A percentile compares a stretch with the other conserved stretches of the same genome.
phyloP scores from a whole-genome alignment of 768 basidiomycete species.

The Leccinum variicolor region DNA sequence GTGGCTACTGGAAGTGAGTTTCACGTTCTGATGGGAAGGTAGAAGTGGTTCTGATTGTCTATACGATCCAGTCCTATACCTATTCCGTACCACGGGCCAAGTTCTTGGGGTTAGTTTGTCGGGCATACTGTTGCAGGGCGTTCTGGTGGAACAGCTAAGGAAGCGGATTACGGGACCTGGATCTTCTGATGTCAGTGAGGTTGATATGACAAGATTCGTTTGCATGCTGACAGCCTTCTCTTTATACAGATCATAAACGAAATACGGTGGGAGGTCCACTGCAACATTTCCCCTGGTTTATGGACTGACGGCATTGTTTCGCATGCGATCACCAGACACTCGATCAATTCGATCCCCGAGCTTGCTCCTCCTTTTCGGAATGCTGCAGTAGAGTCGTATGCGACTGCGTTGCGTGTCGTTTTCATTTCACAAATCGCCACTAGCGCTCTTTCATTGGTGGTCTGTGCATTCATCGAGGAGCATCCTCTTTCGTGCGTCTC shows the following conservation, averaged over 20 bases:
- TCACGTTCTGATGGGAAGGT: conserved; percentile 3
- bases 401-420: conserved; percentile 72
- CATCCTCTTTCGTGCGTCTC: conserved; percentile 48
- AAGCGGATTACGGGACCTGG: conserved; percentile 73
- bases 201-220: conserved; percentile 21
- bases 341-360: conserved; percentile 65
- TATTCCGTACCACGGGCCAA: conserved; percentile 94
- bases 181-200: conserved; percentile 55
- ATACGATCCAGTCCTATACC: conserved; percentile 68
- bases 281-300: conserved; percentile 11
- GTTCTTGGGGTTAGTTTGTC: conserved; percentile 91
- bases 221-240: conserved; percentile 17
- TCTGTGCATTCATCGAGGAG: conserved; percentile 74
- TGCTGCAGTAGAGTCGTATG: conserved; percentile 75
- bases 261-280: conserved; percentile 48
- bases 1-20: conserved; percentile 86
- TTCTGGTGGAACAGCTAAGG: conserved; percentile 68
- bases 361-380: conserved; percentile 51
- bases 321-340: conserved; percentile 50
- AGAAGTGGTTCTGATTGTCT: not conserved
- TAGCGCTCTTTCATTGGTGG: conserved; percentile 63
- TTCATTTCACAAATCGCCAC: conserved; percentile 77
- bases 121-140: conserved; percentile 78
- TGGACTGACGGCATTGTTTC: conserved; percentile 1
- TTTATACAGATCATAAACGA: conserved; percentile 60